phyloP scores from a whole-genome alignment of 1,139 yeast species.

The Debaryomyces sp. region DNA sequence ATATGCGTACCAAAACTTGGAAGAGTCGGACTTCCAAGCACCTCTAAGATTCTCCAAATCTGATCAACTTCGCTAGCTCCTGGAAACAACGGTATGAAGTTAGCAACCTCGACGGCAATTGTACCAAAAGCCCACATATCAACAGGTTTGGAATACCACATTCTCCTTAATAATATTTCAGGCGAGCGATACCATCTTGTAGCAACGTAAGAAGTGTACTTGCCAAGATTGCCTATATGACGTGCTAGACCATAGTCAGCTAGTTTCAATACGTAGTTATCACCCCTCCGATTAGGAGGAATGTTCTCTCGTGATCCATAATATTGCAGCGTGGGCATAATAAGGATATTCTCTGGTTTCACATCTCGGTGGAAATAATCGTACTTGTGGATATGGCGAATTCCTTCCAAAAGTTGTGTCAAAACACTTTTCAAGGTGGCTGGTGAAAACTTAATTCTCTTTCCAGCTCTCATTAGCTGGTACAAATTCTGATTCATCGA shows the following conservation, averaged over 20 bases:
- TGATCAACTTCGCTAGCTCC: conserved; percentile 82
- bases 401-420: conserved; percentile 71
- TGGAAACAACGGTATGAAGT: conserved; percentile 78
- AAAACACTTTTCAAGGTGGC: conserved; percentile 66
- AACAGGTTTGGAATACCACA: conserved; percentile 69
- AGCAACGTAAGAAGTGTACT: conserved; percentile 81
- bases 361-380: conserved; percentile 88
- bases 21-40: conserved; percentile 68
- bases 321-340: conserved; percentile 58
- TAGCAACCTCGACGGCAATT: conserved; percentile 80
- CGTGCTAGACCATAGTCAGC: conserved; percentile 95
- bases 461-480: conserved; percentile 67
- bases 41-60: conserved; percentile 62
- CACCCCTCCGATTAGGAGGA: conserved; percentile 42
- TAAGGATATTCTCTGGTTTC: conserved; percentile 74
- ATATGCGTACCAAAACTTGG: conserved; percentile 14
- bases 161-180: conserved; percentile 74
- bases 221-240: conserved; percentile 52
- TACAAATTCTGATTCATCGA: conserved; percentile 79
- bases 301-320: conserved; percentile 46
- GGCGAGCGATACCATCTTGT: conserved; percentile 98
- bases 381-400: conserved; percentile 77
- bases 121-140: conserved; percentile 97
- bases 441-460: conserved; percentile 52
- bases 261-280: conserved; percentile 69